These are phyloP conservation scores for Arthrobotrys megalospora DNA, from an alignment of 2,329 filamentous ascomycete genomes.

Conservation along the genomic window DNA sequence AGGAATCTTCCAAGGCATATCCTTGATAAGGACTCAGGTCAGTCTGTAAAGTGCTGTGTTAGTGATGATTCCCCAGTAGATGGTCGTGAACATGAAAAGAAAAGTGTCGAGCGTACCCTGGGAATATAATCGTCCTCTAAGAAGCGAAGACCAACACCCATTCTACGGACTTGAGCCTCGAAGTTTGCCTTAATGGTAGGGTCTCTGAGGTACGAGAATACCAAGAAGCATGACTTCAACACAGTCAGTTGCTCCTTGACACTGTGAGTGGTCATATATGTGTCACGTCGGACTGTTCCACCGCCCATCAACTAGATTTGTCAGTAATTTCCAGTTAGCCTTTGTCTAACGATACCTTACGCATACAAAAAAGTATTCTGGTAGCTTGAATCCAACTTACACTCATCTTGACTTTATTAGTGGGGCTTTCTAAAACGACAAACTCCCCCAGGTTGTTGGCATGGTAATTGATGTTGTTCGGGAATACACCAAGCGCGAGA, in stretches of 20 bases:
- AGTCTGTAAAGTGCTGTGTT: slow-evolving; percentile 30
- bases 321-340: slow-evolving; percentile 1
- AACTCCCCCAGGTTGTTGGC: slow-evolving; percentile 39
- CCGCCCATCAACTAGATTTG: slow-evolving; percentile 39
- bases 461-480: slow-evolving; percentile 31
- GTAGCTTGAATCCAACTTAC: slow-evolving; percentile 29
- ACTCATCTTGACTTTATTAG: slow-evolving; percentile 37
- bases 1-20: slow-evolving; percentile 27
- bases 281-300: slow-evolving; percentile 4
- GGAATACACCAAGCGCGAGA: slow-evolving; percentile 48
- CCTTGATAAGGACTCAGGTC: slow-evolving; percentile 23
- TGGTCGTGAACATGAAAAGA: slow-evolving; percentile 10
- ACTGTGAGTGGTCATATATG: slow-evolving; percentile 1
- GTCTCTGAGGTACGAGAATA: slow-evolving; percentile 51
- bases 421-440: slow-evolving; percentile 38
- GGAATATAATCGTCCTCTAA: slow-evolving; percentile 45
- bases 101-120: slow-evolving; percentile 30
- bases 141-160: slow-evolving; percentile 40
- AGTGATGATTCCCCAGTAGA: slow-evolving; percentile 16
- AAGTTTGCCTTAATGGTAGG: slow-evolving; percentile 31
- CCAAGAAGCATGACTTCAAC: slow-evolving; percentile 42
- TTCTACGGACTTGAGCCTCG: slow-evolving; percentile 46
- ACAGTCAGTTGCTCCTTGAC: slow-evolving; percentile 19
- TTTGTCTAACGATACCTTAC: slow-evolving; percentile 3
- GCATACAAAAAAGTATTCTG: background rate